These are phyloP conservation scores for Thelonectria discophora DNA, from an alignment of 2,329 filamentous ascomycete genomes.

Conservation along the genomic window DNA sequence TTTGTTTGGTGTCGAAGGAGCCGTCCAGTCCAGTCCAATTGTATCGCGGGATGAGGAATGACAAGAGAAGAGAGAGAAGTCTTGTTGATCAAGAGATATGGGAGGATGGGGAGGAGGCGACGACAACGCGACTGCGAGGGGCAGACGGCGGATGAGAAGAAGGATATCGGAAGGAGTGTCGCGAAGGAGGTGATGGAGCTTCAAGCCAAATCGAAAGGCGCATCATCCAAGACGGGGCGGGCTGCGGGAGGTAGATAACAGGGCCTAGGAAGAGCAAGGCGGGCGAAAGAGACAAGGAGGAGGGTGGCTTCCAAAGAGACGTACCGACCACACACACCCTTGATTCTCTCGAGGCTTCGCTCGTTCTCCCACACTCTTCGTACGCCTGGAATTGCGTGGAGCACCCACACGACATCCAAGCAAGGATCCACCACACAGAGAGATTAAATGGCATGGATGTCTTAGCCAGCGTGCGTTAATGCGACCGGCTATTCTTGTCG, in stretches of 20 bases:
- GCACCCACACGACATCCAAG: conserved; percentile 39
- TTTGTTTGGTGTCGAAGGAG: conserved; percentile 20
- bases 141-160: conserved; percentile 30
- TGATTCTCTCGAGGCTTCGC: too few species aligned
- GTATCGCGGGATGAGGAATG: conserved; percentile 23
- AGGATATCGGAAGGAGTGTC: conserved; percentile 51
- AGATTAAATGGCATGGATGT: conserved; percentile 49
- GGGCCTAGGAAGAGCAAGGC: conserved; percentile 34
- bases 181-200: conserved; percentile 45
- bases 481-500: conserved; percentile 57
- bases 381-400: conserved; percentile 51
- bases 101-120: conserved; percentile 29
- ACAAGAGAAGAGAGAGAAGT: conserved; percentile 3
- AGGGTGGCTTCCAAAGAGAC: conserved; percentile 35
- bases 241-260: conserved; percentile 39
- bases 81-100: background rate
- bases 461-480: conserved; percentile 49
- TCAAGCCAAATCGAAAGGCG: conserved; percentile 31
- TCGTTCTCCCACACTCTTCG: background rate
- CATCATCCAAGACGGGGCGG: conserved; percentile 34
- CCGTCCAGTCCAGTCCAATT: conserved; percentile 28
- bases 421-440: conserved; percentile 43
- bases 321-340: too few species aligned
- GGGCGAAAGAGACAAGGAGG: conserved; percentile 34
- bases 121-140: conserved; percentile 40